Evolutionary conservation across 306 rosid genomes (phyloP).

Genomic region (Begonia peltatifolia): DNA sequence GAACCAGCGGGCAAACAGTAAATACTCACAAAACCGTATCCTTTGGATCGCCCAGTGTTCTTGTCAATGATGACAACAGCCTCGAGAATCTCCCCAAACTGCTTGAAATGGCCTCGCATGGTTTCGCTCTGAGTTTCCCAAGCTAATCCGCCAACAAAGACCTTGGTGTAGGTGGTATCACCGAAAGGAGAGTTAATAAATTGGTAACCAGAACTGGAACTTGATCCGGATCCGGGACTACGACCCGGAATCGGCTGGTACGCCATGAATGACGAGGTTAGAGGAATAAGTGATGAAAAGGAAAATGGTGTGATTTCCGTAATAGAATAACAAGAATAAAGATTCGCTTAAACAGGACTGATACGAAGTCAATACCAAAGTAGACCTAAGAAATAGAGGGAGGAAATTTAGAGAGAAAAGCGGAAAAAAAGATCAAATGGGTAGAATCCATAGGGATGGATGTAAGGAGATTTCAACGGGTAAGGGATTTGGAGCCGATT

Average conservation of each 20-base stretch:
- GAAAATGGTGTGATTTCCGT: not conserved
- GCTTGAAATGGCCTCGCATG: slow-evolving; percentile 72
- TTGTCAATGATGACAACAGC: slow-evolving; percentile 89
- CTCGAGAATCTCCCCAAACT: slow-evolving; percentile 84
- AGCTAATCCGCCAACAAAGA: slow-evolving; percentile 91
- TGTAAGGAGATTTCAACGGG: not conserved
- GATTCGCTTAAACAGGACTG: slow-evolving; percentile 3
- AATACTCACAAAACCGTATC: slow-evolving; percentile 94
- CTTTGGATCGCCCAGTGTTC: slow-evolving; percentile 92
- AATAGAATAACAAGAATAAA: not conserved
- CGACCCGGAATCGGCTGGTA: slow-evolving; percentile 62
- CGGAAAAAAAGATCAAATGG: too few species aligned
- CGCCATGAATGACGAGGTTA: slow-evolving; percentile 40
- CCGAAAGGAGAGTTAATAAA: slow-evolving; percentile 69
- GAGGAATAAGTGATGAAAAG: not conserved
- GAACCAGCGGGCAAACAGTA: slow-evolving; percentile 7
- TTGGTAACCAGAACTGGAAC: slow-evolving; percentile 75
- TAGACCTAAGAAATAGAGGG: not conserved
- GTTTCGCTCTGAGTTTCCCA: slow-evolving; percentile 97
- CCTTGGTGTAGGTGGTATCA: slow-evolving; percentile 88
- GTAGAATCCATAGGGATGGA: not conserved
- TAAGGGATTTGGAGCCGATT: not conserved
- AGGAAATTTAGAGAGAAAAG: too few species aligned
- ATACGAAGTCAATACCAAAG: not conserved
- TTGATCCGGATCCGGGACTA: slow-evolving; percentile 71